Percentiles rank a stretch among this genome's conserved stretches.
Evolutionary conservation across 2,329 filamentous ascomycete species (phyloP).

Genomic region (Fusarium lateritium): DNA sequence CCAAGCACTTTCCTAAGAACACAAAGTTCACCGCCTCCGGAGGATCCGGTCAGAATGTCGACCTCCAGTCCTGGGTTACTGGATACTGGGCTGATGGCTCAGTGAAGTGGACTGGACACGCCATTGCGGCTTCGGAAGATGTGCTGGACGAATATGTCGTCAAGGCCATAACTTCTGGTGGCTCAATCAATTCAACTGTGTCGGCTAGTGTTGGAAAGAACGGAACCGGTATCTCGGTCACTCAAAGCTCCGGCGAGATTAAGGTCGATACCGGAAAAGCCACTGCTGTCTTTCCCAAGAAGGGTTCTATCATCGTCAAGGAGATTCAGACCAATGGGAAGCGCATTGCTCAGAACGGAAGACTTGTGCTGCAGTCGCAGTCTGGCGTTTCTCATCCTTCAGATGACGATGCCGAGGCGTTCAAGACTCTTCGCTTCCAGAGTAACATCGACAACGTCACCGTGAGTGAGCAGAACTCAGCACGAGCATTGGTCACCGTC

Average conservation of each 20-base stretch:
- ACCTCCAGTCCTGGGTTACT: conserved; percentile 68
- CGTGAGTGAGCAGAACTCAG: conserved; percentile 58
- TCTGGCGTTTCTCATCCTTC: conserved; percentile 58
- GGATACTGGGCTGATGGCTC: conserved; percentile 73
- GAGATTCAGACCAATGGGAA: conserved; percentile 60
- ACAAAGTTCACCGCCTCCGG: conserved; percentile 55
- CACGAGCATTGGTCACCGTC: conserved; percentile 62
- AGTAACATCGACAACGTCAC: conserved; percentile 67
- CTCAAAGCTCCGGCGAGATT: conserved; percentile 49
- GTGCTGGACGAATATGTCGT: conserved; percentile 60
- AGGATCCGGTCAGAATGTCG: conserved; percentile 38
- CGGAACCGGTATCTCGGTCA: conserved; percentile 24
- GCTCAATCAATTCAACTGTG: conserved; percentile 31
- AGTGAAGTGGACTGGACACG: conserved; percentile 74
- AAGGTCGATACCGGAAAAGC: conserved; percentile 63
- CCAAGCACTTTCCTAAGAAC: conserved; percentile 55
- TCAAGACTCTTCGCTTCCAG: conserved; percentile 62
- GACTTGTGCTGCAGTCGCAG: conserved; percentile 68
- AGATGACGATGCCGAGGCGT: conserved; percentile 40
- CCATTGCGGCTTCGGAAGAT: conserved; percentile 60
- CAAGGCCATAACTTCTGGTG: conserved; percentile 29
- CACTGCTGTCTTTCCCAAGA: conserved; percentile 59
- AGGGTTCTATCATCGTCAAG: conserved; percentile 57
- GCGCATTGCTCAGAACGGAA: conserved; percentile 62
- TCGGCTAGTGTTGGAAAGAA: conserved; percentile 10